Base-by-base conservation (phyloP, 352 stramenopile species). In the Globisporangium abappressorium region DNA sequence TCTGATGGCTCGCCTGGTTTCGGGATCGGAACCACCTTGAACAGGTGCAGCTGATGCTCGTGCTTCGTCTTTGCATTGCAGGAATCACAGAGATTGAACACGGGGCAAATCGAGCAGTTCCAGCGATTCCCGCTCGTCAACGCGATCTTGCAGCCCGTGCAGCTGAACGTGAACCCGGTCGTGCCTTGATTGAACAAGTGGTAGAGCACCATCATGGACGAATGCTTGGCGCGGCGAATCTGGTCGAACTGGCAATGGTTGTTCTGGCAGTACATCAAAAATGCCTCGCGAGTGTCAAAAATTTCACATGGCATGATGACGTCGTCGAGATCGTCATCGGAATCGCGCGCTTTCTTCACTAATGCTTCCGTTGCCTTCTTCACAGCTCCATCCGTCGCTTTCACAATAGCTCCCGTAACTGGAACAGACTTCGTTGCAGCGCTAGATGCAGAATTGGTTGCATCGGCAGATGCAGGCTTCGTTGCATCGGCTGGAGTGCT, bases 241-340 rank as follows among this genome's bases (percentile, higher is more conserved):
- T 93, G 83, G 70, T 92, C 79, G 70, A 91, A 91, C 68, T 94
- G 81, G 66, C 83, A 93, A 70, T 94, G 83, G 59, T 94, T 95
- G 76, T 95, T 95, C 70, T 95, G 86, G 63, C 89, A 96, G 64
- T 95, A 94, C 70, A 96, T 84, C 59, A 95, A 68, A 43, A 95
- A 95, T n/a, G 93, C 90, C 63, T 97, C 89, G 22, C 92, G 89
- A 36, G 92, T 96, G 61, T 96, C 86, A 56, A 99, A 96, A 67
- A 99, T 98, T 74, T 99, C 97, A 65, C 93, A 98, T 60, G 98
- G 97, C 87, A 99, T 96, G 70, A 98, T 97, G 74, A 99, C 92
- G 57, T 97, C 93, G 58, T 91, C 85, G 53, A 92, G 66, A 28
- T 94, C 88, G 18, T 91, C 82, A 30, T 76, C 55, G 26, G 34